Evolutionary conservation across 2,329 filamentous ascomycete genomes (phyloP).

Genomic region (Cladorrhinum sp.): DNA sequence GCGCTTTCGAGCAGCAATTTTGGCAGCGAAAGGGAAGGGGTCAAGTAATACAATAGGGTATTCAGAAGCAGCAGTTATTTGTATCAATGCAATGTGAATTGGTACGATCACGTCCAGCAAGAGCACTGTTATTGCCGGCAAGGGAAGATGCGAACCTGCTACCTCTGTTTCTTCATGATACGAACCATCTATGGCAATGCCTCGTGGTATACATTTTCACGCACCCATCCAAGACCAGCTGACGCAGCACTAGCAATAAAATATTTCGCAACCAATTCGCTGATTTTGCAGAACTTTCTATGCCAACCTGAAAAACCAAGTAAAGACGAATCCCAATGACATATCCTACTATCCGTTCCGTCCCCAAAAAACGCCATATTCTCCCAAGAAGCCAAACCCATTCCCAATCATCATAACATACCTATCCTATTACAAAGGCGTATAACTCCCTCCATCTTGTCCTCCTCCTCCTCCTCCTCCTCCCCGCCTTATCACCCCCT

Average conservation of each 20-base stretch:
- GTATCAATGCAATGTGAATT: not conserved
- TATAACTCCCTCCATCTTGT: not conserved
- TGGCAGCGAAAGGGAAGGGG: not conserved
- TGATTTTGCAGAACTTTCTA: not conserved
- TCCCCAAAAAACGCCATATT: not conserved
- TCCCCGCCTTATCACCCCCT: not conserved
- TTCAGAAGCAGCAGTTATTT: not conserved
- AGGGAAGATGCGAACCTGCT: no score
- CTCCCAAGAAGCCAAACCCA: not conserved
- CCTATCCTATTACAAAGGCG: not conserved
- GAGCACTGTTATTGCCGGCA: no score
- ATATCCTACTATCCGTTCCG: no score
- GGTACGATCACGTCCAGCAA: no score
- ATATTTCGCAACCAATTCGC: no score
- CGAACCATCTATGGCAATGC: no score
- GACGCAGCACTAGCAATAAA: no score
- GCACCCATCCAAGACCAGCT: no score
- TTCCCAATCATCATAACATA: not conserved
- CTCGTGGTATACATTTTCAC: no score
- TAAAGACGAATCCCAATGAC: no score
- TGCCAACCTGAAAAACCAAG: no score
- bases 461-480: not conserved
- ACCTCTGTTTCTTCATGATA: no score
- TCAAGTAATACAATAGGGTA: not conserved
- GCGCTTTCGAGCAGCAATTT: not conserved